Conservation (phyloP, 345 rosid species). For the Linum tenue region DNA sequence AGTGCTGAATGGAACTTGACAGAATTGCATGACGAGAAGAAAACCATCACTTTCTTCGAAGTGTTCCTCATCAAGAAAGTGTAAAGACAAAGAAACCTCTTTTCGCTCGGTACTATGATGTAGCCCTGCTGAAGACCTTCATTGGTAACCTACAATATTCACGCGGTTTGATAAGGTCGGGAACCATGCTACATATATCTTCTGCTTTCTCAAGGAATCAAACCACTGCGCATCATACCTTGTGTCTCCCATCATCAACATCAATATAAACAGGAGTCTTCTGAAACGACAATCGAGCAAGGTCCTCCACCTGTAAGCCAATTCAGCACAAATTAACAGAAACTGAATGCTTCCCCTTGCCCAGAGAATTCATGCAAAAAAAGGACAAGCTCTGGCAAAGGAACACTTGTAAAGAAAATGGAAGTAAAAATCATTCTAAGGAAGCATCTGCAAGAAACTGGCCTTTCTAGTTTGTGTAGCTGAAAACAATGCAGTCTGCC, state of each 20-base stretch:
- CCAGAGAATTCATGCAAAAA: background rate
- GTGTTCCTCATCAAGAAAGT: constrained; percentile 83
- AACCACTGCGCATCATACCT: constrained; percentile 35
- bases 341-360: background rate
- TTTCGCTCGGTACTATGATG: constrained; percentile 71
- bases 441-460: constrained; percentile 5
- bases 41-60: constrained; percentile 93
- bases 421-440: background rate
- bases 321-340: background rate
- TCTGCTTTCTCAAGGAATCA: constrained; percentile 2
- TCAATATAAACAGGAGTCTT: constrained; percentile 76
- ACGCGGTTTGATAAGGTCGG: constrained; percentile 8
- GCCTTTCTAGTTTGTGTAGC: constrained; percentile 97
- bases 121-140: constrained; percentile 96
- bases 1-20: constrained; percentile 84
- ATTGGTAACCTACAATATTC: constrained; percentile 66
- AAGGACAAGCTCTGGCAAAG: background rate
- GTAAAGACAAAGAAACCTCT: constrained; percentile 74
- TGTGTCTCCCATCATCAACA: constrained; percentile 87
- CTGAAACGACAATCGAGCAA: constrained; percentile 83
- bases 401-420: background rate
- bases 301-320: constrained; percentile 72
- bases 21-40: constrained; percentile 97
- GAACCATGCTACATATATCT: constrained; percentile 4
- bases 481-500: constrained; percentile 95